These are phyloP conservation scores for Beauveria bassiana DNA, from an alignment of 2,329 filamentous ascomycete species.

Conservation along the genomic window DNA sequence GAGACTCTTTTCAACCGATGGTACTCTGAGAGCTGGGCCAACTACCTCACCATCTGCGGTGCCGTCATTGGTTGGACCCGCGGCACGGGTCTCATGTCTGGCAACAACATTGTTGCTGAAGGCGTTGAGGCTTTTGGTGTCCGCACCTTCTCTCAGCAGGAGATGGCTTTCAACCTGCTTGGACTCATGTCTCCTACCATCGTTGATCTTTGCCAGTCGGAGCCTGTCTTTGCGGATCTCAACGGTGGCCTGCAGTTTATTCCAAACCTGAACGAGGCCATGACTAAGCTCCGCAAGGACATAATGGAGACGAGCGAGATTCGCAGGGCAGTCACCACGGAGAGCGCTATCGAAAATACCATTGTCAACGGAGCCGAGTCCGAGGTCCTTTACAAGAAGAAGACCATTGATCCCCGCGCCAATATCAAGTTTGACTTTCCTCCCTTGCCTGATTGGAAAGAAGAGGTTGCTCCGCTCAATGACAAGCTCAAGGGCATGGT, in stretches of 20 bases:
- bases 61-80: slow-evolving; percentile 99
- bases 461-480: slow-evolving; percentile 83
- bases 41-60: slow-evolving; percentile 96
- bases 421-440: slow-evolving; percentile 99
- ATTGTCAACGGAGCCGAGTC: slow-evolving; percentile 91
- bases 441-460: slow-evolving; percentile 80
- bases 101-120: slow-evolving; percentile 95
- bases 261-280: slow-evolving; percentile 86
- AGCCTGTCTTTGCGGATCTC: slow-evolving; percentile 93
- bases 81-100: slow-evolving; percentile 94
- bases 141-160: slow-evolving; percentile 96
- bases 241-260: slow-evolving; percentile 98
- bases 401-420: slow-evolving; percentile 84
- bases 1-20: slow-evolving; percentile 98
- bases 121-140: slow-evolving; percentile 95
- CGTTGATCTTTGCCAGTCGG: slow-evolving; percentile 88
- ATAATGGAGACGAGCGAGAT: slow-evolving; percentile 94
- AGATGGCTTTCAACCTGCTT: slow-evolving; percentile 98
- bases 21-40: slow-evolving; percentile 95
- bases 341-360: slow-evolving; percentile 94
- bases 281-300: slow-evolving; percentile 88
- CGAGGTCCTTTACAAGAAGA: slow-evolving; percentile 90
- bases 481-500: slow-evolving; percentile 93
- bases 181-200: slow-evolving; percentile 92
- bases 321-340: slow-evolving; percentile 86